Evolutionary conservation across 2,329 filamentous ascomycete species (phyloP).

Genomic region (Rachicladosporium sp.): DNA sequence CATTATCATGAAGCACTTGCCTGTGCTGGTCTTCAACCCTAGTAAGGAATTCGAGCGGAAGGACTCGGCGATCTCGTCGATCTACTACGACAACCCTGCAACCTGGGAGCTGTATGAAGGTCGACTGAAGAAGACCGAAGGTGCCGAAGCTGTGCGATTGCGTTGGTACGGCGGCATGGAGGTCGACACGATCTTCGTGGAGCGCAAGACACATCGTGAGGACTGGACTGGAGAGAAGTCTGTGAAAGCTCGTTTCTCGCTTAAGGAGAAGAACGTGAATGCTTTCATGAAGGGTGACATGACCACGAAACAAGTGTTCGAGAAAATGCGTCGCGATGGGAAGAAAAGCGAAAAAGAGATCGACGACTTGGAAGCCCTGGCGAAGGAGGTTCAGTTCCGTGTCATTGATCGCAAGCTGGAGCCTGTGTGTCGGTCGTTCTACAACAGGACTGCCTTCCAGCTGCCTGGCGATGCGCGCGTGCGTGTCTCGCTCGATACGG

Average conservation of each 20-base stretch:
- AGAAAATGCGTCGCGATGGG: slow-evolving; percentile 88
- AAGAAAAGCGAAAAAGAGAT: slow-evolving; percentile 92
- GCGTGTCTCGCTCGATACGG: slow-evolving; percentile 91
- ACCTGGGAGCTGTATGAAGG: slow-evolving; percentile 92
- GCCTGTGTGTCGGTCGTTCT: slow-evolving; percentile 90
- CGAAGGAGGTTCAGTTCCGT: slow-evolving; percentile 86
- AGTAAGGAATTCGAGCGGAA: slow-evolving; percentile 89
- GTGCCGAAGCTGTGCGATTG: slow-evolving; percentile 88
- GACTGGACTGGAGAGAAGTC: slow-evolving; percentile 99
- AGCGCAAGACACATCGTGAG: slow-evolving; percentile 94
- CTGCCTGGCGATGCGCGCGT: slow-evolving; percentile 91
- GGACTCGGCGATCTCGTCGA: slow-evolving; percentile 92
- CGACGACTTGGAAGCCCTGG: slow-evolving; percentile 77
- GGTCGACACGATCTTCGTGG: slow-evolving; percentile 87
- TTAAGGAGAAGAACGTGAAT: slow-evolving; percentile 97
- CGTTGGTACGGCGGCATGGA: slow-evolving; percentile 98
- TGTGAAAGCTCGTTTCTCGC: slow-evolving; percentile 87
- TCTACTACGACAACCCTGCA: slow-evolving; percentile 93
- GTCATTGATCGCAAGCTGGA: slow-evolving; percentile 74
- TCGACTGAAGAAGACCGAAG: slow-evolving; percentile 92
- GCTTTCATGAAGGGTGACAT: slow-evolving; percentile 74
- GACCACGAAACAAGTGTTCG: slow-evolving; percentile 79
- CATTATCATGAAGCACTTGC: slow-evolving; percentile 93
- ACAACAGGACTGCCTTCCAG: slow-evolving; percentile 96
- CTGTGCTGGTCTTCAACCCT: slow-evolving; percentile 91